These are phyloP conservation scores for Leptographium galeiforme DNA, from an alignment of 2,329 filamentous ascomycete genomes.

Conservation along the genomic window DNA sequence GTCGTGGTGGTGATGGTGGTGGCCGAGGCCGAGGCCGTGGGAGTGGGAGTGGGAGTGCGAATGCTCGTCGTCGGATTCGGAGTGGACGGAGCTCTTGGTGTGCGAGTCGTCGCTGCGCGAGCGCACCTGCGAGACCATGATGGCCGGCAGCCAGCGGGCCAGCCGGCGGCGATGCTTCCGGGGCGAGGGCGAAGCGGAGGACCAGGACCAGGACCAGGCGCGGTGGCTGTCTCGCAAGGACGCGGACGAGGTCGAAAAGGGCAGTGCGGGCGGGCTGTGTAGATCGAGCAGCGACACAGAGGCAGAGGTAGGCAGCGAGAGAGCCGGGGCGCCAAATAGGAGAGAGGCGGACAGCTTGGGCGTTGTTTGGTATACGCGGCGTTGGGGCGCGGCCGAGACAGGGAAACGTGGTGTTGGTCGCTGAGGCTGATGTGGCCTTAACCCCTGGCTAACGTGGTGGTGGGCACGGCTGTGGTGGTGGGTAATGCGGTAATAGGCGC, in stretches of 20 bases:
- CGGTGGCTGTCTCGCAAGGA: not conserved
- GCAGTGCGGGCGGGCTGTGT: not conserved
- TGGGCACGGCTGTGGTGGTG: constrained; percentile 5
- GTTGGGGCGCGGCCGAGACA: constrained; percentile 1
- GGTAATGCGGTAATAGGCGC: not conserved
- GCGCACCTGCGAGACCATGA: constrained; percentile 15
- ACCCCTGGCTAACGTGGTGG: constrained; percentile 12
- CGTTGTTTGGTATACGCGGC: constrained; percentile 17
- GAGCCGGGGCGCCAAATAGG: constrained; percentile 6
- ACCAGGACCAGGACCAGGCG: not conserved
- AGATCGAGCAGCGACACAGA: constrained; percentile 4
- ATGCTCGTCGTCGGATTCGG: constrained; percentile 50
- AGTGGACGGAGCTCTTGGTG: constrained; percentile 30
- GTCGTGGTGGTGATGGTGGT: constrained; percentile 69
- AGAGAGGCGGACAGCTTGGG: not conserved
- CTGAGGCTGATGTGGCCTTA: constrained; percentile 22
- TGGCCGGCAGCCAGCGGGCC: constrained; percentile 13
- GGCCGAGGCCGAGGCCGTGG: constrained; percentile 37
- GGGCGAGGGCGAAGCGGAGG: not conserved
- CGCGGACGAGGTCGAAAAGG: constrained; percentile 8
- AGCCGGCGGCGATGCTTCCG: constrained; percentile 9
- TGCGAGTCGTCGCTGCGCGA: constrained; percentile 33
- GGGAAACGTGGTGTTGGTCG: not conserved
- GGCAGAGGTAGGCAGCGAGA: constrained; percentile 1
- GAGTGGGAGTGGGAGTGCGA: constrained; percentile 34